Base-by-base conservation (phyloP, 192 early-diverging fungal genomes). In the Irineochytrium annulatum region DNA sequence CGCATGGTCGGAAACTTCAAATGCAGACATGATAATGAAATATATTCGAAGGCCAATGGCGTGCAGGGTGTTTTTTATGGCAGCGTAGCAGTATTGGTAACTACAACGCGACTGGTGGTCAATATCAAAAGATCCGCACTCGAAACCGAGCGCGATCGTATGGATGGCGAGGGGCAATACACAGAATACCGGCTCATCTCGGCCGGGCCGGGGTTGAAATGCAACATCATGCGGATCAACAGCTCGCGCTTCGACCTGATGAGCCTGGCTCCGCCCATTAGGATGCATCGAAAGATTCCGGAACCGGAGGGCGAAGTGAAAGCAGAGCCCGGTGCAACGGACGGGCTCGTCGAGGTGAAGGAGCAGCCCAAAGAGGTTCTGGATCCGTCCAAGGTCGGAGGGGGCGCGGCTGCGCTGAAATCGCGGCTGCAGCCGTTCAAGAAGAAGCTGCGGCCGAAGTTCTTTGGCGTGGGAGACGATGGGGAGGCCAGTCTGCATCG, bases 371-470 rank as follows among this genome's bases (percentile, higher is more conserved):
- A 62, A 60, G 59, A 63, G 53, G 61, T 57, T 52, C 8, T 62
- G 41, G 62, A 66, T 52, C 3, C 61, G 16, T 46, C 48, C 56
- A 52, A 65, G 37, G 43, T 65, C 30, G 66, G 65, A 17, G 60
- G 60, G 22, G 62, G 35, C 14, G 64, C 59, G 6, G 63, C 60
- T 35, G 70, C 59, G n/a, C 53, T 61, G 37, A 62, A 58, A 20
- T 65, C 58, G 14, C 60, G 48, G 35, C 48, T 51, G 57, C 64
- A 67, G n/a, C 51, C 63, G 33, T 80, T 80, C 63, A 71, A 76
- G 53, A 80, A 80, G 54, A 80, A 76, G 62, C 71, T 70, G n/a
- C 67, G 69, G 34, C 68, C 55, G 24, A 67, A 63, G 62, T 72
- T 70, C 35, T 62, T 72, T 24, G 63, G 63, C 1, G 71, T 53